Base-by-base conservation (phyloP, 2,329 filamentous ascomycete genomes). In the Arthroderma sp. region DNA sequence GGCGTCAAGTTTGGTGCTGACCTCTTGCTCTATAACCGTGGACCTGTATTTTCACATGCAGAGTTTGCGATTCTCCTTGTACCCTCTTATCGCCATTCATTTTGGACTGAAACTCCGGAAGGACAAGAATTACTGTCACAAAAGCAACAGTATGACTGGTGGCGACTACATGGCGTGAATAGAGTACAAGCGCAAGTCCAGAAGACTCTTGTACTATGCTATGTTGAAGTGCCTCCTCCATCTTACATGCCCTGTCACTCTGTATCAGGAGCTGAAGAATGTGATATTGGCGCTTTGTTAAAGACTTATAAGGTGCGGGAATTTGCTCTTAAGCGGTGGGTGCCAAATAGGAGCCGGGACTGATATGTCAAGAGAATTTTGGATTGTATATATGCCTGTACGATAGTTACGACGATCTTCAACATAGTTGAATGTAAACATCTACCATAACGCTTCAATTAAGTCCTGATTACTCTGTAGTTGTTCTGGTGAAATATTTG, bases 1-100 rank as follows among this genome's bases (percentile, higher is more conserved):
- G 93, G 91, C 32, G 81, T 94, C 60, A 98, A 98, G 59, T 98
- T 98, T 55, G 85, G 85, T 22, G 84, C 87, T 6, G 91, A 98
- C 62, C 95, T 85, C 69, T 69, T 98, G n/a, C 74, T 98, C 5
- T 98, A 98, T 65, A 81, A 86, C 46, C 81, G 87, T 15, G 91
- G 91, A 0, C 91, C 91, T 0, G 89, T 91, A 0, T 96, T 98
- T 61, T 80, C 86, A 22, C 91, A 98, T 59, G 91, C 91, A 22
- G 87, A 96, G 58, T 98, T 95, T 58, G 88, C 85, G 0, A 67
- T 95, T 37, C 72, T 89, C 27, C 78, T 98, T 36, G 60, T 96
- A 3, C 89, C 91, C 0, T 81, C 86, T 0, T 96, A 93, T 58
- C 80, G 66, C 5, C 70, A 91, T 57, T 58, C 75, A 0, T 79